Base-by-base conservation (phyloP, 1,284 basidiomycete genomes). In the Cryptococcus sp. region DNA sequence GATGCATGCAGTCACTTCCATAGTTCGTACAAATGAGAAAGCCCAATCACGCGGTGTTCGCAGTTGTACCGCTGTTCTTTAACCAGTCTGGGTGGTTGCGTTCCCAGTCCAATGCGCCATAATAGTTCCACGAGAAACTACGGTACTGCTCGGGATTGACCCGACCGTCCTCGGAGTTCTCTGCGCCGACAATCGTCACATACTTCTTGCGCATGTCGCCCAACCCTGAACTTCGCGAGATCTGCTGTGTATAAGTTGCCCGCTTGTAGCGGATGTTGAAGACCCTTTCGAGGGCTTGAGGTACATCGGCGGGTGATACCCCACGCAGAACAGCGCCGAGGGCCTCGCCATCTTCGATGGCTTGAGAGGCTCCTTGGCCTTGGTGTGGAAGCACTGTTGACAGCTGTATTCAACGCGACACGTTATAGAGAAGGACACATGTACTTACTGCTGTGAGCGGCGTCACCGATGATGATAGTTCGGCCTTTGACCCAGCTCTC, bases 391-490 rank as follows among this genome's bases (percentile, higher is more conserved):
- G 64, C 62, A 64, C 54, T 61, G 27, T 35, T 10, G 7, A 8
- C 30, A 13, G 39, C 20, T 19, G 19, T 17, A 6, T 40, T 46
- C 20, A 41, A 40, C 38, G 10, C 16, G 15, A 38, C 1, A 17
- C 5, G 30, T 10, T 35, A 13, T 35, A 35, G 30, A 4, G 30
- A 35, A 35, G 2, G 8, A 35, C 2, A 35, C 7, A 10, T 5
- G 8, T 5, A 58, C 64, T 57, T 23, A 67, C 61, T 72, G 25
- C 72, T 65, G 47, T 75, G 75, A 0, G 70, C 71, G 3, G 73
- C 73, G 52, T 77, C 75, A 19, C 75, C 75, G 47, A 77, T 64
- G 47, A 77, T 55, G 23, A 76, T 67, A 5, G 66, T 59, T 2
- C 62, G 54, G 10, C 66, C 67, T 23, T 68, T 67, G 10, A 61